These are phyloP conservation scores for Cetraspora pellucida DNA, from an alignment of 192 early-diverging fungal genomes.

Conservation along the genomic window DNA sequence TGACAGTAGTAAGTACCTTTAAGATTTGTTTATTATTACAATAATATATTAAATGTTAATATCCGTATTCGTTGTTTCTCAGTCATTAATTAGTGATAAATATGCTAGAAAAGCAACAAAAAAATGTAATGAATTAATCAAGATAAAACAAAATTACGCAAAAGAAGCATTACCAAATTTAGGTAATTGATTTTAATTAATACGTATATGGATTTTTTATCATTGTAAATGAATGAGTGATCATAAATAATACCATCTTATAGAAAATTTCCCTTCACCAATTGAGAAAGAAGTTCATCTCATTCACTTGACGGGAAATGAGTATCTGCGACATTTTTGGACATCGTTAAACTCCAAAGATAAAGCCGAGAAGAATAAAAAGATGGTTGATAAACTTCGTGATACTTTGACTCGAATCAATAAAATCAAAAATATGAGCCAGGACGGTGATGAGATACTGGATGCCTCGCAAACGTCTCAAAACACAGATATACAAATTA, in stretches of 20 bases:
- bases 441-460: background rate
- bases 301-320: slow-evolving; percentile 1
- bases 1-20: slow-evolving; percentile 35
- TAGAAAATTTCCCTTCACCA: background rate
- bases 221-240: background rate
- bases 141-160: background rate
- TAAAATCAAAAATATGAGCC: background rate
- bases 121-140: slow-evolving; percentile 2
- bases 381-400: slow-evolving; percentile 52
- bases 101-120: background rate
- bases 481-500: no score
- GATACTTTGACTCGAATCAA: slow-evolving; percentile 19
- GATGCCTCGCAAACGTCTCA: background rate
- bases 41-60: background rate
- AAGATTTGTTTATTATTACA: background rate
- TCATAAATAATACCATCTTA: background rate
- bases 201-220: background rate
- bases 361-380: slow-evolving; percentile 48
- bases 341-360: slow-evolving; percentile 43
- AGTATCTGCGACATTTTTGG: slow-evolving; percentile 60
- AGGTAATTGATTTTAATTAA: background rate
- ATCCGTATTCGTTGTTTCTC: background rate
- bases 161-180: background rate
- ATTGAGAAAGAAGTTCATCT: slow-evolving; percentile 2
- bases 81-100: background rate